Evolutionary conservation across 805 yeast species (phyloP).

Genomic region (Ogataea salicorniae): DNA sequence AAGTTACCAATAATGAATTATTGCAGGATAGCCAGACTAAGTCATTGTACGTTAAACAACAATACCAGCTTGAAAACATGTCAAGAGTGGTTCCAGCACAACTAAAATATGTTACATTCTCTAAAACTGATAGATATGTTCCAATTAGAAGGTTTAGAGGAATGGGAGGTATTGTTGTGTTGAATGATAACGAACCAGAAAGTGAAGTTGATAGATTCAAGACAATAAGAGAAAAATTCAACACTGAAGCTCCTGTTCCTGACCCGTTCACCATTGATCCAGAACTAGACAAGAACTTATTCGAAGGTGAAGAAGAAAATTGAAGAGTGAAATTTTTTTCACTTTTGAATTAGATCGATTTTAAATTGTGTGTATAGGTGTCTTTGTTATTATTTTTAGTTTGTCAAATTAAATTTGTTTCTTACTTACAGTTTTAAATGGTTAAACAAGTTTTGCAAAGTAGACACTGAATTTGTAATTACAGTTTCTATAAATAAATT

Average conservation of each 20-base stretch:
- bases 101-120: constrained; percentile 73
- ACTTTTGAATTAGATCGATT: no score
- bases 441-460: no score
- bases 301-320: constrained; percentile 22
- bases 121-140: constrained; percentile 66
- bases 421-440: no score
- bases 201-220: constrained; percentile 64
- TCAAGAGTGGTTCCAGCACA: constrained; percentile 89
- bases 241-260: constrained; percentile 70
- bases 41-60: constrained; percentile 50
- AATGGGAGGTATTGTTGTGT: constrained; percentile 63
- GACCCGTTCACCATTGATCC: constrained; percentile 63
- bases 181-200: constrained; percentile 57
- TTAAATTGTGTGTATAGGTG: no score
- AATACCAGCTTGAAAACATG: constrained; percentile 71
- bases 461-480: no score
- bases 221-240: constrained; percentile 75
- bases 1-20: constrained; percentile 10
- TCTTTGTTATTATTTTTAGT: no score
- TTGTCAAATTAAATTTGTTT: no score
- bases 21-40: constrained; percentile 32
- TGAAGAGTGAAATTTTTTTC: not conserved
- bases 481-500: no score
- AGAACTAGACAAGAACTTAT: constrained; percentile 25
- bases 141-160: constrained; percentile 79